Percentiles rank a stretch among this genome's conserved stretches.
phyloP scores from a whole-genome alignment of 2,329 filamentous ascomycete genomes.

The Ophiostoma australiae region DNA sequence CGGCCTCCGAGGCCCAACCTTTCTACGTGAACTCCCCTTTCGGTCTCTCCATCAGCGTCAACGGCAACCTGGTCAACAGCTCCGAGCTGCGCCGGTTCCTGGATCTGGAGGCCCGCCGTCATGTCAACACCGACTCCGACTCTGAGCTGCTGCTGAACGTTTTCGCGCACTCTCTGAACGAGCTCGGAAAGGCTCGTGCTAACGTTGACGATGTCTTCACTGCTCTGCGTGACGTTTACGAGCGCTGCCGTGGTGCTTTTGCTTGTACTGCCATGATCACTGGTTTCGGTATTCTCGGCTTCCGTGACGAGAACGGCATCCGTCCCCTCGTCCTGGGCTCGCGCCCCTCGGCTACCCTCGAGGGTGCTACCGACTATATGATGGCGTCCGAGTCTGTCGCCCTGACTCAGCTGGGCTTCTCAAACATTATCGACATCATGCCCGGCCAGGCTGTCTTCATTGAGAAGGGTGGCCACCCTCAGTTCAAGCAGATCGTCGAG shows the following conservation, averaged over 20 bases:
- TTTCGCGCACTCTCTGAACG: slow-evolving; percentile 77
- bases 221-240: slow-evolving; percentile 67
- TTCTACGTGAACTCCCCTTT: slow-evolving; percentile 89
- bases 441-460: slow-evolving; percentile 64
- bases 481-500: slow-evolving; percentile 69
- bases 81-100: slow-evolving; percentile 64
- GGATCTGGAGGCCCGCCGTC: slow-evolving; percentile 72
- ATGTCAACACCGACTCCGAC: slow-evolving; percentile 88
- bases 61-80: slow-evolving; percentile 81
- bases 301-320: slow-evolving; percentile 76
- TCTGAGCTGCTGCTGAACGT: slow-evolving; percentile 85
- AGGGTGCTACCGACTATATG: slow-evolving; percentile 73
- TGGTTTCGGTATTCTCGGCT: slow-evolving; percentile 71
- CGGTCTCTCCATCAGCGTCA: slow-evolving; percentile 75
- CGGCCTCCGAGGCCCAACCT: slow-evolving; percentile 72
- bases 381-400: slow-evolving; percentile 87
- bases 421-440: slow-evolving; percentile 67
- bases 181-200: slow-evolving; percentile 78
- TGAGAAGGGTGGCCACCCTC: slow-evolving; percentile 65
- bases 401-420: slow-evolving; percentile 74
- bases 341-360: slow-evolving; percentile 58
- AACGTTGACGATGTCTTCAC: slow-evolving; percentile 76
- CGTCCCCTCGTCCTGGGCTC: slow-evolving; percentile 76
- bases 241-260: slow-evolving; percentile 70
- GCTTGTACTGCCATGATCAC: slow-evolving; percentile 82